Base-by-base conservation (phyloP, 2,329 filamentous ascomycete species). In the Calonectria ilicicola region DNA sequence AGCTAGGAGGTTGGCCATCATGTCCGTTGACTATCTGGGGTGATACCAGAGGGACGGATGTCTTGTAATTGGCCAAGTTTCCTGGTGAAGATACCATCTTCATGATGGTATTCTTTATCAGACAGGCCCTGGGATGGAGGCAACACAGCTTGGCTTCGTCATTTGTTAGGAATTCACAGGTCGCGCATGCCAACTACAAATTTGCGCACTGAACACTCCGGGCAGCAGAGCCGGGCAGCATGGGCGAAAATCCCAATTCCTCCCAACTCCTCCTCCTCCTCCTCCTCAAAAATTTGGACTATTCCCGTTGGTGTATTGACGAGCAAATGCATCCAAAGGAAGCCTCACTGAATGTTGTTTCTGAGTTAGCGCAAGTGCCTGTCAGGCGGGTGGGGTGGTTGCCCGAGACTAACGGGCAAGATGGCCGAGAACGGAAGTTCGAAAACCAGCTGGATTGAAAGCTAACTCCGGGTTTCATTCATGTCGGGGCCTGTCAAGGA, bases 401-500 rank as follows among this genome's bases (percentile, higher is more conserved):
- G 46, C 27, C 42, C 38, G 35, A 42, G 56, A 58, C 64, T 67
- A 67, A 27, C 69, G 64, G 64, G 44, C 69, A 71, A 38, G 58
- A 64, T 44, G 49, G 26, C 69, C 64, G 32, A 49, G 69, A 71
- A 42, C 21, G 64, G 69, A 71, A 67, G 69, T 67, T 67, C 56
- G 12, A 23, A 65, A 40, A 44, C 49, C 38, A 44, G 38, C 35
- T 42, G 58, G 58, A 62, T 42, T 49, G 42, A 17, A 35, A 71
- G 47, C 40, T 44, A 62, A 62, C 21, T 38, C 29, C 46, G 56
- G 47, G 62, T 32, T 67, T 44, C 69, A 38, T 64, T 40, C 46
- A 46, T 62, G 35, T 47, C 62, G 49, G 44, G 26, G n/a, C 12
- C 26, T 63, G 27, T 53, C 7, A 21, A 62, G 21, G 26, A 38